Base-by-base conservation (phyloP, 2,329 filamentous ascomycete genomes). In the Ciborinia camelliae region DNA sequence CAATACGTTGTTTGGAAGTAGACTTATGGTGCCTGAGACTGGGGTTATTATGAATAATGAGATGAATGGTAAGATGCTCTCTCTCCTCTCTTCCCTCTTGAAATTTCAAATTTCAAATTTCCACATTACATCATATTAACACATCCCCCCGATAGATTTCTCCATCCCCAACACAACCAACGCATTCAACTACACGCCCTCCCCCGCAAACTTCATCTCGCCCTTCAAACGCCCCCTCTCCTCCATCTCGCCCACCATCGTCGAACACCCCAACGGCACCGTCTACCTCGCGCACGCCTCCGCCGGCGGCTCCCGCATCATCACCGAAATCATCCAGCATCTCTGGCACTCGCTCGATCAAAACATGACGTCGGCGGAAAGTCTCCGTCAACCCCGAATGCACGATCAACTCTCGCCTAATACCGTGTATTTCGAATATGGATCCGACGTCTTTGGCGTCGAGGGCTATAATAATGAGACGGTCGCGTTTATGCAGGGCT, bases 41-140 rank as follows among this genome's bases (percentile, higher is more conserved):
- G 87, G 88, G n/a, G 79, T 90, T 9, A 87, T 90, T 61, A 86
- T 90, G 85, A 85, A 85, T 76, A 81, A 87, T 75, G 80, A 84
- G 69, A 85, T 85, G 82, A 81, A 85, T 79, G 87, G 79, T 84
- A 81, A 65, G 48, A 55, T 35, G 32, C 12, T 20, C 35, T n/a
- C 30, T 43, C 3, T 79, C 80, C 64, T 78, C 78, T 75, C 71
- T 20, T 18, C 10, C 10, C 50, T 15, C 26, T n/a, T n/a, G n/a
- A n/a, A n/a, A n/a, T n/a, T n/a, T n/a, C n/a, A n/a, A n/a, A n/a
- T n/a, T n/a, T n/a, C n/a, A n/a, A n/a, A n/a, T n/a, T n/a, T n/a
- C n/a, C n/a, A n/a, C n/a, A n/a, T n/a, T n/a, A 12, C 20, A 35
- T 23, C 32, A 23, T 51, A 30, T 43, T 37, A 23, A 64, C 9